A percentile compares a stretch with the other conserved stretches of the same genome.
These are phyloP conservation scores for Ogataea siamensis DNA, from an alignment of 805 yeast species.

Conservation along the genomic window DNA sequence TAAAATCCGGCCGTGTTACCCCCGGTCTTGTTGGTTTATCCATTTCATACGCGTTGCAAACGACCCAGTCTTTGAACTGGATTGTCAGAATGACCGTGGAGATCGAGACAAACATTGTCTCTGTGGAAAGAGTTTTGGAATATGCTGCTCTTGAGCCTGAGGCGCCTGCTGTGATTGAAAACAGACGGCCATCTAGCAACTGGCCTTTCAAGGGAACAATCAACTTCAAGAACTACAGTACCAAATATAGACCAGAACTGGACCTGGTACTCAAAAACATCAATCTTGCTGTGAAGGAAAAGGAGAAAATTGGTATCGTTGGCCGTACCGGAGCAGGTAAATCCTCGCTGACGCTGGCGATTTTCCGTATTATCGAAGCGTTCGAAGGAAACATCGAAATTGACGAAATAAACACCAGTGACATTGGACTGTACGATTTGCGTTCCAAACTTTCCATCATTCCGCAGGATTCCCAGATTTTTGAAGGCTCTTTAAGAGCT, in stretches of 20 bases:
- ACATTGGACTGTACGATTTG: conserved; percentile 73
- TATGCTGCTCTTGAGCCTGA: conserved; percentile 58
- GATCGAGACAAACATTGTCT: conserved; percentile 93
- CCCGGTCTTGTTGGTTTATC: conserved; percentile 95
- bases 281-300: conserved; percentile 58
- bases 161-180: conserved; percentile 59
- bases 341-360: conserved; percentile 77
- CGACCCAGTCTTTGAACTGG: conserved; percentile 94
- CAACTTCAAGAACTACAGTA: conserved; percentile 68
- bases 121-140: conserved; percentile 67
- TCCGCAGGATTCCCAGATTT: conserved; percentile 92
- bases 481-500: conserved; percentile 81
- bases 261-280: conserved; percentile 76
- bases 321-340: conserved; percentile 98
- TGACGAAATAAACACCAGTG: conserved; percentile 64
- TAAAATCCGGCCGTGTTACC: conserved; percentile 65
- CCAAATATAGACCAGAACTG: conserved; percentile 78
- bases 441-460: conserved; percentile 78
- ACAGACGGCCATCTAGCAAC: conserved; percentile 52
- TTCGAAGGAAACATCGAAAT: conserved; percentile 60
- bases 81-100: conserved; percentile 98
- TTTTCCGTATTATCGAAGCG: conserved; percentile 82
- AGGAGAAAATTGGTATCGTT: conserved; percentile 91
- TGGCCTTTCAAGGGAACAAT: conserved; percentile 81
- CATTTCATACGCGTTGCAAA: conserved; percentile 87